Base-by-base conservation (phyloP, 1,284 basidiomycete genomes). In the Macrocybe sp. region DNA sequence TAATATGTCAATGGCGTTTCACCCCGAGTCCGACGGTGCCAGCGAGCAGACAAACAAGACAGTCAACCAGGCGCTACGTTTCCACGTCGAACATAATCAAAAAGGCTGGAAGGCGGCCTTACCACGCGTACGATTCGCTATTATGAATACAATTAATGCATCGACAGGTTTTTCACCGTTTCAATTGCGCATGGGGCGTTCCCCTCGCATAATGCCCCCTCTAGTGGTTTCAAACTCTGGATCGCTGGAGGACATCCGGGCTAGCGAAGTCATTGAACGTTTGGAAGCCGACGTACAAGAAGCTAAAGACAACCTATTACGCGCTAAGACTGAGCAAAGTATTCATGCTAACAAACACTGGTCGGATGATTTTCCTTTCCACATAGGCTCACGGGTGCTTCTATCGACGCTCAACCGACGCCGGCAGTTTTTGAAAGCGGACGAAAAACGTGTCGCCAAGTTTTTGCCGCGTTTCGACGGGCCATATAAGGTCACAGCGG, bases 11-110 rank as follows among this genome's bases (percentile, higher is more conserved):
- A 43, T 41, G 2, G 9, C 59, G 0, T 62, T 46, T 32, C 64
- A 66, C 34, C 64, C 63, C 1, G 44, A 65, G 42, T 59, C 59
- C 0, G 61, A 65, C 44, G 56, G 62, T 0, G 16, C 55, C 0
- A 64, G 59, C 12, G 62, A 70, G 51, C 39, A 51, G 0, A 56
- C 62, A 0, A 68, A 68, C 43, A 67, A 68, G 39, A 70, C 63
- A 0, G 41, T 70, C 1, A 63, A 57, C 35, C 67, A 70, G 34
- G 48, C 48, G 22, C 40, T 74, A 0, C 57, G 61, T 2, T 65
- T 60, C 44, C 62, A 65, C 49, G 57, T 65, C 0, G 55, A 61
- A 5, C 38, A 44, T 2, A 56, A 58, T 14, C 60, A 63, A 12
- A 37, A 10, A 7, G 49, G 50, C 4, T 54, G 50, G 53, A 30